Evolutionary conservation across 176 grass and related monocot genomes (phyloP), one percentile per base, ranked within the genome.

Genomic region (Saccharum spontaneum): DNA sequence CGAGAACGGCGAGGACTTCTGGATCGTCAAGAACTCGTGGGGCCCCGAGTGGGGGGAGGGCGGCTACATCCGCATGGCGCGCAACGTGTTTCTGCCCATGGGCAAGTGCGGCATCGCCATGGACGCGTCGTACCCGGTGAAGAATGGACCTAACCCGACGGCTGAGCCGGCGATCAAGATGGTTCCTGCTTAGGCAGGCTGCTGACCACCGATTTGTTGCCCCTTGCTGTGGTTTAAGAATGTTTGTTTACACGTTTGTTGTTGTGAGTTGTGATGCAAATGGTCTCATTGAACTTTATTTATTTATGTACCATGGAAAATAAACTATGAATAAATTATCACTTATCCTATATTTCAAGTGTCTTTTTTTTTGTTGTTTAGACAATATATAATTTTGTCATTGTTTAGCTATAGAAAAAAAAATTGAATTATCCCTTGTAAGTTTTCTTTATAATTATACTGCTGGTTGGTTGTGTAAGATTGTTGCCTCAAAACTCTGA

Each of bases 21-120:
- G 89, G 92, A 94, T 92, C 23, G 68, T 94, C 5, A 91, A 87
- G 67, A 94, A 94, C 77, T 94, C 92, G 17, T 90, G 89, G 92
- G 87, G 92, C 1, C 16, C 14, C 0, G 43, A 65, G 0, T 92
- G 92, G 89, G 89, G 92, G 0, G 92, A 94, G 52, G 39, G 10
- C 3, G 92, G 92, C 37, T 94, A 88, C 78, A 71, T 90, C 23
- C 79, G 84, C 54, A 87, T 94, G 80, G 33, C 64, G 22, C 92
- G 92, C 39, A 88, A 86, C 37, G 62, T 90, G 49, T 10, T 7
- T 20, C 6, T 18, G 49, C 73, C 46, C 10, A 36, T 18, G 48
- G 93, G 93, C 54, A 90, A 92, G 63, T 95, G 93, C 24, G 88
- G 93, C 13, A 95, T 92, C 34, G 83, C 88, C 37, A 90, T 95